These are phyloP conservation scores for Tarenaya hassleriana DNA, from an alignment of 345 rosid genomes.

Conservation along the genomic window DNA sequence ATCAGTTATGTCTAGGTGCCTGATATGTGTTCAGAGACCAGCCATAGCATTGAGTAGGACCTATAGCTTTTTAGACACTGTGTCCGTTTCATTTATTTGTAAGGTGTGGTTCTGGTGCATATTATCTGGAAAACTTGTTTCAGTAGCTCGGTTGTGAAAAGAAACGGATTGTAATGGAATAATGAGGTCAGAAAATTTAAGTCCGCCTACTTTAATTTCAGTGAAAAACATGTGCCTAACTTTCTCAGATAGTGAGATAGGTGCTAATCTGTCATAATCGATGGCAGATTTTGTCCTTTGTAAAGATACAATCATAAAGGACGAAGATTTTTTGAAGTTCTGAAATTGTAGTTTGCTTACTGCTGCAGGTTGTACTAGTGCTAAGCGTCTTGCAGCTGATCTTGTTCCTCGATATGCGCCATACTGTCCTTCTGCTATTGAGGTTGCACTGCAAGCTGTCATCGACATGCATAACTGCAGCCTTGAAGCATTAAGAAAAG, in stretches of 20 bases:
- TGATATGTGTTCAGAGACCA: too few relatives aligned
- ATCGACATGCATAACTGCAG: slow-evolving; percentile 55
- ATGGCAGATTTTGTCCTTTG: slow-evolving; percentile 10
- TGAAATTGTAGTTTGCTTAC: slow-evolving; percentile 21
- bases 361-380: slow-evolving; percentile 81
- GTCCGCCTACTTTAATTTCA: background rate
- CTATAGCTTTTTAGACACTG: too few relatives aligned
- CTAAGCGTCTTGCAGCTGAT: slow-evolving; percentile 79
- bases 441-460: slow-evolving; percentile 62
- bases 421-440: slow-evolving; percentile 71
- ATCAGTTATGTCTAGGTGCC: background rate
- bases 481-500: slow-evolving; percentile 41
- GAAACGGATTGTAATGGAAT: background rate
- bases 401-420: slow-evolving; percentile 81
- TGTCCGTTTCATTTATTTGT: slow-evolving; percentile 10
- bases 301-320: slow-evolving; percentile 8
- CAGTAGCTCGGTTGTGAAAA: too few relatives aligned
- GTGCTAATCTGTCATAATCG: background rate
- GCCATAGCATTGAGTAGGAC: too few relatives aligned
- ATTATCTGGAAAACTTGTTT: slow-evolving; percentile 10
- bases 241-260: too few relatives aligned
- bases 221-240: too few relatives aligned
- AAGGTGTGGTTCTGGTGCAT: background rate
- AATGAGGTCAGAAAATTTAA: slow-evolving; percentile 1
- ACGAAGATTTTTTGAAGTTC: slow-evolving; percentile 6